Percentiles rank a stretch among this genome's conserved stretches.
Conservation (phyloP, 2,329 filamentous ascomycete species). For the Botrytis aclada region DNA sequence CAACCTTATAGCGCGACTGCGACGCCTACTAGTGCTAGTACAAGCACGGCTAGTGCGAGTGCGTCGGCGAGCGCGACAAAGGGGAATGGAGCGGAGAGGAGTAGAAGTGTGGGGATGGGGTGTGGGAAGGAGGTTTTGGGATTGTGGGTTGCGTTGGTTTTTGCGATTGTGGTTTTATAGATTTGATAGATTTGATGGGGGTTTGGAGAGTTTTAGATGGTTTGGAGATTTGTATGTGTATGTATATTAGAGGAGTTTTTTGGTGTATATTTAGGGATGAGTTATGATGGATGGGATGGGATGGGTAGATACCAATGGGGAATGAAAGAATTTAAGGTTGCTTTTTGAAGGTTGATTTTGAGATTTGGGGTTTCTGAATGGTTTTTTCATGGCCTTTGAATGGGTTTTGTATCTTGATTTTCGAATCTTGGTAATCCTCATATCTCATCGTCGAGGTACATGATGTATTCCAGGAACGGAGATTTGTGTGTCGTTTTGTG, state of each 20-base stretch:
- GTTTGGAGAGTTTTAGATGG: neutral
- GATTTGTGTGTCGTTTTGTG: no score
- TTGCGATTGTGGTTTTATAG: constrained; percentile 13
- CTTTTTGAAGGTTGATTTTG: neutral
- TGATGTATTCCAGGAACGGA: rapidly evolving
- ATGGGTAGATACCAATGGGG: neutral
- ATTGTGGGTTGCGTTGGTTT: constrained; percentile 18
- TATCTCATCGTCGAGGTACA: no score
- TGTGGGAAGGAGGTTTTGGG: constrained; percentile 38
- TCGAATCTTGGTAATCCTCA: no score
- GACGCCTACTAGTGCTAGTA: constrained; percentile 65
- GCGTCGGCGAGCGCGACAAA: constrained; percentile 75
- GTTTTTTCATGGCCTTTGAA: no score
- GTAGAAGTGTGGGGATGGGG: constrained; percentile 67
- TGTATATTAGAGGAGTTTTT: neutral
- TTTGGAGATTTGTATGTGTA: neutral
- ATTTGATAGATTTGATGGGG: neutral
- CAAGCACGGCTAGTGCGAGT: constrained; percentile 69
- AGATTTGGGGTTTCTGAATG: no score
- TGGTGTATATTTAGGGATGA: neutral
- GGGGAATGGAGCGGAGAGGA: constrained; percentile 83
- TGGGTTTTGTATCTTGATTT: no score
- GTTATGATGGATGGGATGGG: neutral
- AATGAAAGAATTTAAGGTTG: neutral
- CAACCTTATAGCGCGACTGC: constrained; percentile 72